Percentiles rank a stretch among this genome's conserved stretches.
phyloP scores from a whole-genome alignment of 495 filamentous ascomycete genomes.

The Penicillium desertorum region DNA sequence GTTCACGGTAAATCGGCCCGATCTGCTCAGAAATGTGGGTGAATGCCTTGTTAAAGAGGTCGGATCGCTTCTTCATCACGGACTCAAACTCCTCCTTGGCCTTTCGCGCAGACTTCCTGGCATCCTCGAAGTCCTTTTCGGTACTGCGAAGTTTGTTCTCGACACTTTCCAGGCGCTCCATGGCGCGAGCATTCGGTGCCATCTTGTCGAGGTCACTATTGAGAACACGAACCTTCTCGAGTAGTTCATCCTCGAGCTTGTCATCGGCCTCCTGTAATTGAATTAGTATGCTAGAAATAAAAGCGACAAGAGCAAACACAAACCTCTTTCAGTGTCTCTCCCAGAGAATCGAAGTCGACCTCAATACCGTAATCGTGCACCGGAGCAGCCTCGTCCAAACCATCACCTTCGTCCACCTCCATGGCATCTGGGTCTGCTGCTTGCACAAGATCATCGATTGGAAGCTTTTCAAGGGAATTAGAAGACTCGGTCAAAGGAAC shows the following conservation, averaged over 20 bases:
- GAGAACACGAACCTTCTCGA: slow-evolving; percentile 72
- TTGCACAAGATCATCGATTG: slow-evolving; percentile 79
- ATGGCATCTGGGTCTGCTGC: slow-evolving; percentile 72
- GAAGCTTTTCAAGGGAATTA: slow-evolving; percentile 73
- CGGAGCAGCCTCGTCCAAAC: slow-evolving; percentile 41
- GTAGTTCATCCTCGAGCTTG: slow-evolving; percentile 72
- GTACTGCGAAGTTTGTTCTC: slow-evolving; percentile 79
- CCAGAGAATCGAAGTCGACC: slow-evolving; percentile 81
- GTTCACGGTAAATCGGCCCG: slow-evolving; percentile 86
- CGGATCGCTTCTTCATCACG: slow-evolving; percentile 78
- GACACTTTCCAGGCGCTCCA: slow-evolving; percentile 85
- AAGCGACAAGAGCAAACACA: slow-evolving; percentile 20
- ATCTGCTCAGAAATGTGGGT: slow-evolving; percentile 94
- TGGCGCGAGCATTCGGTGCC: slow-evolving; percentile 92
- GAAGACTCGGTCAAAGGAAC: slow-evolving; percentile 77
- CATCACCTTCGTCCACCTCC: slow-evolving; percentile 75
- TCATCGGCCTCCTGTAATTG: slow-evolving; percentile 60
- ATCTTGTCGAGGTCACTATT: slow-evolving; percentile 84
- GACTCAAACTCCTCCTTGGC: slow-evolving; percentile 80
- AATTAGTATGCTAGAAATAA: slow-evolving; percentile 25
- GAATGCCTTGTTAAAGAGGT: slow-evolving; percentile 94
- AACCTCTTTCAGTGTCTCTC: slow-evolving; percentile 80
- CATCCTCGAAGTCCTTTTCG: slow-evolving; percentile 85
- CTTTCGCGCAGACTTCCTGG: slow-evolving; percentile 66
- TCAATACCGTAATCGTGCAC: slow-evolving; percentile 92